phyloP scores from a whole-genome alignment of 148 eudicot genomes.

The Rhododendron mucronatum region DNA sequence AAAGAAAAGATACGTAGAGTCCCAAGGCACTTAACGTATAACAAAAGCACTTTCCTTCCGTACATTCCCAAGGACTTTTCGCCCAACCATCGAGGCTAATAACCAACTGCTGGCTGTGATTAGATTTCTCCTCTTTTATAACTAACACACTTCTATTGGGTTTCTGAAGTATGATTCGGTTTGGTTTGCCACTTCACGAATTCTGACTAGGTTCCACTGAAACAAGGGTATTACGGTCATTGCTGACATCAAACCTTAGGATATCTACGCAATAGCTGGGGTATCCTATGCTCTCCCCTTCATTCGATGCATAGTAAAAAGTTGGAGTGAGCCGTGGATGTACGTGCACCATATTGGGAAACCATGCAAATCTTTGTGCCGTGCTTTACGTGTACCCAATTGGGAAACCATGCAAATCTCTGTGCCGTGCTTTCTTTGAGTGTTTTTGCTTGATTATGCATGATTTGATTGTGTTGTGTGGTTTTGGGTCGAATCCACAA shows the following conservation, averaged over 20 bases:
- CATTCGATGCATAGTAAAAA: neutral
- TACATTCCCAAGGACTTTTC: neutral
- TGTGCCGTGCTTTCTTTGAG: neutral
- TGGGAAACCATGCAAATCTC: neutral
- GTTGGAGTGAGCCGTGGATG: neutral
- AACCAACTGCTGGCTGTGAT: neutral
- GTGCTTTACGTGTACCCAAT: neutral
- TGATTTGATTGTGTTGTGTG: neutral
- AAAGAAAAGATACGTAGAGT: neutral
- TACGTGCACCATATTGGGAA: neutral
- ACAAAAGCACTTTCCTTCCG: neutral
- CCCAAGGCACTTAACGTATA: neutral
- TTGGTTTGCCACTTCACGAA: neutral
- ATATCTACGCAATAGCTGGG: neutral
- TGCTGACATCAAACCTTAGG: neutral
- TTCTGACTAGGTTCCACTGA: neutral
- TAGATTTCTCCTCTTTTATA: neutral
- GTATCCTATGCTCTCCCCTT: neutral
- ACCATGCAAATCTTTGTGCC: neutral
- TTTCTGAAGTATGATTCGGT: neutral
- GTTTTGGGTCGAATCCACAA: neutral
- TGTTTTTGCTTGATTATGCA: neutral
- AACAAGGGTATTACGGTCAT: neutral
- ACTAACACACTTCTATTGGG: neutral
- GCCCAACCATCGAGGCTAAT: neutral